Base-by-base conservation (phyloP, 768 basidiomycete genomes). In the Tephrocybe sp. region DNA sequence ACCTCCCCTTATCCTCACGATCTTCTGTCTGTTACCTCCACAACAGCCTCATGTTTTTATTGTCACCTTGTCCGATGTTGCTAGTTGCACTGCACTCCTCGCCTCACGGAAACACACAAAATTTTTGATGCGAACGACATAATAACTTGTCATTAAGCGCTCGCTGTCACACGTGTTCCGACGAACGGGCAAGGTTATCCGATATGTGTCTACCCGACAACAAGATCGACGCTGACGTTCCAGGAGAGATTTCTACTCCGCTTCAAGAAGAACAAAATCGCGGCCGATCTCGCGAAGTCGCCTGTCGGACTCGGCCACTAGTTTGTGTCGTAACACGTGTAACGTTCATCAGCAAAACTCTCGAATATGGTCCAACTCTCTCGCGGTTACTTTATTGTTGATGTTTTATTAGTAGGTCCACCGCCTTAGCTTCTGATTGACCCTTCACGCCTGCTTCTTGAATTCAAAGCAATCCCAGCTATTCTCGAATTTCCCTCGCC, bases 151-250 rank as follows among this genome's bases (percentile, higher is more conserved):
- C n/a, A 47, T 47, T 37, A n/a, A 35, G 45, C 12, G 40, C 21
- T 46, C 43, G 38, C 7, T 38, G 44, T 30, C 6, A 41, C 53
- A 54, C 42, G 53, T 54, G 43, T 41, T 15, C n/a, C 42, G 52
- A 15, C 39, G 52, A 16, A 34, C 9, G n/a, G n/a, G 32, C 27
- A 19, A 36, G 9, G 16, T 27, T 28, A 19, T n/a, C 28, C 22
- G 25, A 30, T 28, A 51, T 44, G 37, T 39, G 35, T 28, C n/a
- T 40, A 15, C 24, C 19, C 15, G 4, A 26, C 8, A 26, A 44
- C 49, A 51, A 47, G 44, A 47, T 47, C 44, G 44, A 41, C 31
- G 34, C 45, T n/a, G n/a, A n/a, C n/a, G n/a, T 36, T 52, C 38
- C 35, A 43, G 16, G 38, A 45, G 16, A 5, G 11, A 44, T 22